Evolutionary conservation across 352 stramenopile genomes (phyloP).

Genomic region (Phytophthora pisi): DNA sequence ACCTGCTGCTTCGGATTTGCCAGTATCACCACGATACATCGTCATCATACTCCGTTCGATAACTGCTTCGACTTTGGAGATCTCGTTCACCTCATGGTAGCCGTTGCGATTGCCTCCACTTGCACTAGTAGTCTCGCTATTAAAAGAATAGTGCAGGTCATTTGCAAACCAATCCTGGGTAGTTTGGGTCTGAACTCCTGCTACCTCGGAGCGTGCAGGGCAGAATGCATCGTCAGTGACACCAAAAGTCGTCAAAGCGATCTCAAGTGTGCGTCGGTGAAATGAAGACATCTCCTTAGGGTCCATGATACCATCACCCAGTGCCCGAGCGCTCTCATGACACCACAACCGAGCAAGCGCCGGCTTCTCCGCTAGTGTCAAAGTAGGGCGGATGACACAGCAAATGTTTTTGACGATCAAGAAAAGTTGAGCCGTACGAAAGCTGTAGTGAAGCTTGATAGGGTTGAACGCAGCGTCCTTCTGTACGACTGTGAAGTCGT

Average conservation of each 20-base stretch:
- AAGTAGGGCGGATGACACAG: constrained; percentile 37
- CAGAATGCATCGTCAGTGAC: constrained; percentile 52
- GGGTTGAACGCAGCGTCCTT: constrained; percentile 17
- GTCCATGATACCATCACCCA: constrained; percentile 59
- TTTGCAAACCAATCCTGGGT: constrained; percentile 50
- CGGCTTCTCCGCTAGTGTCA: constrained; percentile 53
- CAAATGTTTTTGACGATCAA: constrained; percentile 52
- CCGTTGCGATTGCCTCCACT: constrained; percentile 43
- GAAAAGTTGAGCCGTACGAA: constrained; percentile 47
- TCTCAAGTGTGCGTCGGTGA: constrained; percentile 51
- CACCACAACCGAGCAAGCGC: constrained; percentile 69
- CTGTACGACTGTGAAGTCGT: constrained; percentile 34
- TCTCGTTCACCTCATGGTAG: constrained; percentile 65
- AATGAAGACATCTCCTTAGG: constrained; percentile 40
- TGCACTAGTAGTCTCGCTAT: constrained; percentile 47
- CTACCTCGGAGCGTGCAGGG: constrained; percentile 15
- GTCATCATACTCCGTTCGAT: constrained; percentile 65
- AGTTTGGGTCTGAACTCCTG: constrained; percentile 22
- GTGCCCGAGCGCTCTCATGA: constrained; percentile 63
- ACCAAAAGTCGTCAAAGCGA: constrained; percentile 49
- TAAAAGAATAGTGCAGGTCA: constrained; percentile 61
- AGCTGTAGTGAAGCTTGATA: constrained; percentile 63
- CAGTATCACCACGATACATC: constrained; percentile 45
- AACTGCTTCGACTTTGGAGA: constrained; percentile 54
- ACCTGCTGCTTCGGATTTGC: background rate